These are phyloP conservation scores for Fusarium tanahbumbuense DNA, from an alignment of 2,329 filamentous ascomycete species.

Conservation along the genomic window DNA sequence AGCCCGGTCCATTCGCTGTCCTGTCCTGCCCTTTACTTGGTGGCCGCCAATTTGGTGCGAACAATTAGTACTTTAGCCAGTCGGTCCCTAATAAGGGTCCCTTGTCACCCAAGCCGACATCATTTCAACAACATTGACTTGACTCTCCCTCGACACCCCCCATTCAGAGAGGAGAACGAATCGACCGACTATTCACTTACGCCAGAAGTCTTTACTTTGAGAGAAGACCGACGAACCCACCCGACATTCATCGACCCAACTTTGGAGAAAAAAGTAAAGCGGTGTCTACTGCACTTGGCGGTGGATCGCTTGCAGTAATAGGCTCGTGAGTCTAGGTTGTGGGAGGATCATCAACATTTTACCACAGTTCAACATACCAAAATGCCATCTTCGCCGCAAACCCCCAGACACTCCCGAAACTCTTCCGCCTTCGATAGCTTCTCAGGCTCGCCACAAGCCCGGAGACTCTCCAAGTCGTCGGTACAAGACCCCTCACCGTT, in stretches of 20 bases:
- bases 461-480: constrained; percentile 64
- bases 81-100: constrained; percentile 41
- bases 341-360: constrained; percentile 20
- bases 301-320: constrained; percentile 33
- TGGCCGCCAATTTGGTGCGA: constrained; percentile 40
- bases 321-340: constrained; percentile 25
- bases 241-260: not conserved
- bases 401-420: constrained; percentile 69
- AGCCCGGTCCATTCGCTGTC: constrained; percentile 22
- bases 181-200: constrained; percentile 19
- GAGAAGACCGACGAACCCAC: not conserved
- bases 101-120: constrained; percentile 41
- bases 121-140: constrained; percentile 38
- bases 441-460: constrained; percentile 58
- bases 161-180: constrained; percentile 33
- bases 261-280: not conserved
- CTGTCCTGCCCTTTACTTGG: constrained; percentile 9
- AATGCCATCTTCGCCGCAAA: constrained; percentile 61
- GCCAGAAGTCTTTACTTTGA: constrained; percentile 10
- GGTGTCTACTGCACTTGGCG: constrained; percentile 22
- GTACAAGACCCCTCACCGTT: constrained; percentile 62
- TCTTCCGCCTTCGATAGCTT: constrained; percentile 66
- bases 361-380: constrained; percentile 23
- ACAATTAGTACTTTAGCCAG: constrained; percentile 20
- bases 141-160: constrained; percentile 40